Conservation (phyloP, 495 filamentous ascomycete genomes). For the Talaromyces borbonicus region DNA sequence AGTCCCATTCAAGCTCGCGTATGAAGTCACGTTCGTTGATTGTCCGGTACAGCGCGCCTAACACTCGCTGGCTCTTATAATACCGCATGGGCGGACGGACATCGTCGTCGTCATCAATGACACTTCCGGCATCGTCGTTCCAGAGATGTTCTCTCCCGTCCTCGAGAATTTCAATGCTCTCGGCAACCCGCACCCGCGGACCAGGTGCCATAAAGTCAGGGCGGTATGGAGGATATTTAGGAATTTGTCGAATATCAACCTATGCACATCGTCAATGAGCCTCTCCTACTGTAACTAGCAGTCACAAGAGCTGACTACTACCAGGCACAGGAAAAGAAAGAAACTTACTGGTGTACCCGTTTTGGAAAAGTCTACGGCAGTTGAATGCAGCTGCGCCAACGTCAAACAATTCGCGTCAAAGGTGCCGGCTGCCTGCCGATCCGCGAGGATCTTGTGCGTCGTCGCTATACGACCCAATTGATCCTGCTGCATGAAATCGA, state of each 20-base stretch:
- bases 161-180: conserved; percentile 33
- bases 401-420: conserved; percentile 45
- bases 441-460: conserved; percentile 58
- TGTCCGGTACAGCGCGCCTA: conserved; percentile 62
- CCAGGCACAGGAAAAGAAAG: neutral
- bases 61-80: conserved; percentile 58
- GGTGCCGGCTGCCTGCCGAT: conserved; percentile 47
- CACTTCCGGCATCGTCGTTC: neutral
- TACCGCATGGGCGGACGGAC: conserved; percentile 33
- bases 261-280: conserved; percentile 9
- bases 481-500: conserved; percentile 72
- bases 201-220: conserved; percentile 63
- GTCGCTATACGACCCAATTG: conserved; percentile 59
- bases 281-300: too few species aligned
- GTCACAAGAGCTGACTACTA: too few species aligned
- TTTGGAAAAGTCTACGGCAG: conserved; percentile 77
- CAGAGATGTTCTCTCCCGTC: conserved; percentile 12
- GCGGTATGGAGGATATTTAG: conserved; percentile 25
- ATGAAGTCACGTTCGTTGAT: conserved; percentile 68
- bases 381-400: conserved; percentile 63
- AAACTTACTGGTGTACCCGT: conserved; percentile 55
- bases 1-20: conserved; percentile 35
- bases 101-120: conserved; percentile 47
- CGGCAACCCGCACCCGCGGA: conserved; percentile 43
- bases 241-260: conserved; percentile 35